These are phyloP conservation scores for Sanghuangporus sanghuang DNA, from an alignment of 1,284 basidiomycete species.

Conservation along the genomic window DNA sequence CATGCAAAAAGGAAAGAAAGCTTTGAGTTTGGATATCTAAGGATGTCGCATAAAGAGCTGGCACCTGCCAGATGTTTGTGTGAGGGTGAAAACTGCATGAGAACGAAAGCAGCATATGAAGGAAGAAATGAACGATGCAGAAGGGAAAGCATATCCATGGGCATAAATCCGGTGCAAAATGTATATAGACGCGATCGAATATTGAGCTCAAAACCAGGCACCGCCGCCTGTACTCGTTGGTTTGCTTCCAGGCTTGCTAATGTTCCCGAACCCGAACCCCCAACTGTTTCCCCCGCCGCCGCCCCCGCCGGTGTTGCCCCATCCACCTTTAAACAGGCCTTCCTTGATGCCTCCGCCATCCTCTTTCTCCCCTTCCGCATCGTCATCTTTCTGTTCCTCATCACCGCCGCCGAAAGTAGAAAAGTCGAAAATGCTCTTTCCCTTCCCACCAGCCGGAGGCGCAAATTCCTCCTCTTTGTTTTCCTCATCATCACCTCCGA, in stretches of 20 bases:
- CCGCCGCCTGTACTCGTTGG: background rate
- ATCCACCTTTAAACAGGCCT: background rate
- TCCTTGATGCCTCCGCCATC: background rate
- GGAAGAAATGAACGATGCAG: background rate
- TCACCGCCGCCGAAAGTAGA: background rate
- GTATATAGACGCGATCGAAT: background rate
- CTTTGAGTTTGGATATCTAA: background rate
- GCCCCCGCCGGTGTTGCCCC: background rate
- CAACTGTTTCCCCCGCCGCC: background rate
- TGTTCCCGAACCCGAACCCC: background rate
- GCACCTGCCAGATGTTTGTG: background rate
- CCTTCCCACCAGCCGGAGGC: background rate
- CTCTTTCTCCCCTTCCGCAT: background rate
- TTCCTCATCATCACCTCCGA: background rate
- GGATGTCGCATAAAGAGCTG: background rate
- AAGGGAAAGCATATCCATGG: background rate
- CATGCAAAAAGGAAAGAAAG: background rate
- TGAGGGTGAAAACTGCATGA: background rate
- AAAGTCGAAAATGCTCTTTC: background rate
- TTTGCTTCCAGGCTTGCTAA: background rate
- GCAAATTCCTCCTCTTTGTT: background rate
- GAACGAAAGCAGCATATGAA: background rate
- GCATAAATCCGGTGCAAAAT: background rate
- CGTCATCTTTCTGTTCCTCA: background rate
- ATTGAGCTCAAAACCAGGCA: background rate